These are phyloP conservation scores for Starmerella floris DNA, from an alignment of 805 yeast genomes.

Conservation along the genomic window DNA sequence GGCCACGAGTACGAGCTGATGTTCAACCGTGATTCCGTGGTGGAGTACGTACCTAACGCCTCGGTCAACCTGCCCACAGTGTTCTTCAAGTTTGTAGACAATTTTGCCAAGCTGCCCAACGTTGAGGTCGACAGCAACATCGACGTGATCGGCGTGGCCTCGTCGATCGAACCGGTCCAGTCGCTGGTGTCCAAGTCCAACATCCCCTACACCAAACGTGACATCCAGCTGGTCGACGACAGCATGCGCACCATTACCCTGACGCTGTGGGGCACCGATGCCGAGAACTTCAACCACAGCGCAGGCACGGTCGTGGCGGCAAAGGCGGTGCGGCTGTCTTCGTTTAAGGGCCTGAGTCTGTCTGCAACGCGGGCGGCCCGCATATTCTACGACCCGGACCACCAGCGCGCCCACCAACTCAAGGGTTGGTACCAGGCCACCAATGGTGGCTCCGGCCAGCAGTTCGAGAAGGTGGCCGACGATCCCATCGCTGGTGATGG, in stretches of 20 bases:
- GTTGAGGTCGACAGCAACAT: conserved; percentile 41
- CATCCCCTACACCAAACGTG: conserved; percentile 84
- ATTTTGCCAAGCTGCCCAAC: conserved; percentile 42
- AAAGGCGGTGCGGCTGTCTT: conserved; percentile 80
- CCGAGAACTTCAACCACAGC: conserved; percentile 59
- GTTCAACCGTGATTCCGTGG: conserved; percentile 63
- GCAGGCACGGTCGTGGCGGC: conserved; percentile 62
- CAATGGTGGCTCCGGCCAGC: conserved; percentile 34
- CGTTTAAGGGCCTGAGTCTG: conserved; percentile 74
- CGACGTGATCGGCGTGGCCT: conserved; percentile 80
- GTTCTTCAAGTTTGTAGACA: conserved; percentile 59
- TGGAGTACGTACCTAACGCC: conserved; percentile 48
- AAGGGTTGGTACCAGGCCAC: conserved; percentile 91
- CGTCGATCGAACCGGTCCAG: conserved; percentile 57
- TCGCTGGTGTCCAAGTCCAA: conserved; percentile 84
- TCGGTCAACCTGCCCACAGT: conserved; percentile 52
- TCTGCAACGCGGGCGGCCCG: conserved; percentile 71
- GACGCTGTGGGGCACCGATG: conserved; percentile 85
- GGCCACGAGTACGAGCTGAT: conserved; percentile 79
- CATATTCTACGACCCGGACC: conserved; percentile 69
- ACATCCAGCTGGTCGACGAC: conserved; percentile 73
- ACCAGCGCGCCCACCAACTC: conserved; percentile 70
- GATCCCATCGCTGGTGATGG: conserved; percentile 26
- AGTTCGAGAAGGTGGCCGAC: conserved; percentile 18
- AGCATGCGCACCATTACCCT: conserved; percentile 59